A percentile compares a stretch with the other conserved stretches of the same genome.
These are phyloP conservation scores for Venturia nashicola DNA, from an alignment of 2,329 filamentous ascomycete species.

Conservation along the genomic window DNA sequence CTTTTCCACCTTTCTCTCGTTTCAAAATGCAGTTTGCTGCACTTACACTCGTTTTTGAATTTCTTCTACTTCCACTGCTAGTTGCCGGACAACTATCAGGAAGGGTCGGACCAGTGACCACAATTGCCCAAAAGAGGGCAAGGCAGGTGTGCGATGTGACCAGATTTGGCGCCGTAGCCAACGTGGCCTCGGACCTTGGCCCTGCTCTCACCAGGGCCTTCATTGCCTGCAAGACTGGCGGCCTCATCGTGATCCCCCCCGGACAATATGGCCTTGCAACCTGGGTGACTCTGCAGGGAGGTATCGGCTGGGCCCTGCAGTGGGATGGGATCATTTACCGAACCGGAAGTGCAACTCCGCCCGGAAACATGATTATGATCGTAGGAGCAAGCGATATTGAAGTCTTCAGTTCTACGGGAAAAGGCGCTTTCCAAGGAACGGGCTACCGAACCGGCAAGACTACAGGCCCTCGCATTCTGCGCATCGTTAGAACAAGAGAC, in stretches of 20 bases:
- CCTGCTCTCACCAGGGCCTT: conserved; percentile 36
- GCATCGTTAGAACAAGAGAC: conserved; percentile 31
- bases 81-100: conserved; percentile 20
- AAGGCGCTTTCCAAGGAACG: conserved; percentile 40
- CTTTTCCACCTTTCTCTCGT: not conserved
- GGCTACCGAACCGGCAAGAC: conserved; percentile 35
- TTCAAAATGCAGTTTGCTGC: conserved; percentile 2
- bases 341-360: conserved; percentile 34
- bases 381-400: conserved; percentile 40
- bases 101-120: conserved; percentile 21
- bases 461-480: conserved; percentile 32
- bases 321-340: conserved; percentile 42
- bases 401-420: conserved; percentile 39
- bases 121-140: conserved; percentile 28
- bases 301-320: conserved; percentile 37
- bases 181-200: conserved; percentile 40
- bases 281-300: conserved; percentile 36
- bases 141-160: conserved; percentile 40
- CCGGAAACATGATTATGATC: conserved; percentile 42
- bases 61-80: conserved; percentile 5
- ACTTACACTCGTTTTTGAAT: conserved; percentile 1
- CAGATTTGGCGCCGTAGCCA: conserved; percentile 39
- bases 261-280: conserved; percentile 39
- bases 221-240: conserved; percentile 37
- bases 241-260: conserved; percentile 36